These are phyloP conservation scores for Teratosphaeria gauchensis DNA, from an alignment of 2,329 filamentous ascomycete species.

Conservation along the genomic window DNA sequence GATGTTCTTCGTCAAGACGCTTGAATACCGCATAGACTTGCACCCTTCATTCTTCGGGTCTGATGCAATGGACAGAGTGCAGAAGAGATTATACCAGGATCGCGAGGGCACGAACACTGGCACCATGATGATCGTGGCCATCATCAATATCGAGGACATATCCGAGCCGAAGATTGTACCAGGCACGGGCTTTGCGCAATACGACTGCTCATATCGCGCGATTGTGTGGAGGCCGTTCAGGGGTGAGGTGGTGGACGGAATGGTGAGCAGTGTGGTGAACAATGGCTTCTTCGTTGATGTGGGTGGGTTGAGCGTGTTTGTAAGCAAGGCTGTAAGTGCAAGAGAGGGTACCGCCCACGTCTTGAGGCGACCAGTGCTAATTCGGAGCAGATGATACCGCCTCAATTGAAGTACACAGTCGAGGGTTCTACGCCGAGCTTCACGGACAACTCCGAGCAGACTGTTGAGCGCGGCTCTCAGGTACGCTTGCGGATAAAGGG, in stretches of 20 bases:
- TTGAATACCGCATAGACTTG: constrained; percentile 87
- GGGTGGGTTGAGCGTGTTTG: constrained; percentile 68
- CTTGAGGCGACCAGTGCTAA: background rate
- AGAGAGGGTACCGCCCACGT: background rate
- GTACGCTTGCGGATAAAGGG: constrained; percentile 91
- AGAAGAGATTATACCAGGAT: constrained; percentile 78
- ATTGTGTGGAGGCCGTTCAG: constrained; percentile 98
- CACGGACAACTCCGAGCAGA: constrained; percentile 87
- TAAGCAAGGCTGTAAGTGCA: constrained; percentile 67
- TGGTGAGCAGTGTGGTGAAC: constrained; percentile 82
- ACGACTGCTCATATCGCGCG: constrained; percentile 87
- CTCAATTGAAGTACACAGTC: constrained; percentile 85
- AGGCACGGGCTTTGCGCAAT: constrained; percentile 84
- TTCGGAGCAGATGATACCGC: constrained; percentile 66
- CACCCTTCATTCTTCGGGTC: constrained; percentile 96
- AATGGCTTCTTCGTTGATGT: constrained; percentile 86
- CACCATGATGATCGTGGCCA: constrained; percentile 94
- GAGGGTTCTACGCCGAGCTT: constrained; percentile 96
- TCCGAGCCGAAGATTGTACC: constrained; percentile 79
- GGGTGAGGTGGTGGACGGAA: constrained; percentile 93
- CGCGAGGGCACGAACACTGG: constrained; percentile 93
- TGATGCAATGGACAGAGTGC: constrained; percentile 85
- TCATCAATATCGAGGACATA: constrained; percentile 93
- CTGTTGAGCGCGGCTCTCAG: constrained; percentile 88
- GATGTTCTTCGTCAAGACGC: constrained; percentile 98